These are phyloP conservation scores for Closterium sp. DNA, from an alignment of 139 green algal species.

Conservation along the genomic window DNA sequence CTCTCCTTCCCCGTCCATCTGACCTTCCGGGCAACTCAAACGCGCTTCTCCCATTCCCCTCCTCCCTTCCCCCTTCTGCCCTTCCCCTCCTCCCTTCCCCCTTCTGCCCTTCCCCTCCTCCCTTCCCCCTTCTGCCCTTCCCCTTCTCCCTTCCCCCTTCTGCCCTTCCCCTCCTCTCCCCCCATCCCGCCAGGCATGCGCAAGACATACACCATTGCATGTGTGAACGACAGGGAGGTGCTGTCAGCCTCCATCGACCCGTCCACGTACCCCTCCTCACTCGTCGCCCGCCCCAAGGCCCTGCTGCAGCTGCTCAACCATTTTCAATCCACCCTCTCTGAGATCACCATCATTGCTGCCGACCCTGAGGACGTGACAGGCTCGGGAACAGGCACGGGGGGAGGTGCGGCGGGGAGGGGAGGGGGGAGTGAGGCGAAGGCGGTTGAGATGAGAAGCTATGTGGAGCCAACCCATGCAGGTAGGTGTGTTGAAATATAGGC, in stretches of 20 bases:
- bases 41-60: too few relatives aligned
- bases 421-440: constrained; percentile 5
- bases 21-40: too few relatives aligned
- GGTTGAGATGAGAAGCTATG: constrained; percentile 10
- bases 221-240: constrained; percentile 37
- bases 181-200: constrained; percentile 25
- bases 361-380: constrained; percentile 23
- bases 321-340: constrained; percentile 39
- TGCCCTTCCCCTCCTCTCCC: background rate
- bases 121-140: background rate
- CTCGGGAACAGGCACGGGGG: background rate
- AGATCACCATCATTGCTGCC: constrained; percentile 51
- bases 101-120: background rate
- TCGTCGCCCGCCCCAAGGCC: constrained; percentile 38
- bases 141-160: too few relatives aligned
- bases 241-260: constrained; percentile 40
- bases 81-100: background rate
- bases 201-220: constrained; percentile 53
- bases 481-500: background rate
- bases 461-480: constrained; percentile 5
- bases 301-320: constrained; percentile 31
- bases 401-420: background rate
- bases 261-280: constrained; percentile 20
- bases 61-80: too few relatives aligned
- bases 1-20: too few relatives aligned